Evolutionary conservation across 139 green algal species (phyloP).

Genomic region (Chlamydomonas schloesseri): DNA sequence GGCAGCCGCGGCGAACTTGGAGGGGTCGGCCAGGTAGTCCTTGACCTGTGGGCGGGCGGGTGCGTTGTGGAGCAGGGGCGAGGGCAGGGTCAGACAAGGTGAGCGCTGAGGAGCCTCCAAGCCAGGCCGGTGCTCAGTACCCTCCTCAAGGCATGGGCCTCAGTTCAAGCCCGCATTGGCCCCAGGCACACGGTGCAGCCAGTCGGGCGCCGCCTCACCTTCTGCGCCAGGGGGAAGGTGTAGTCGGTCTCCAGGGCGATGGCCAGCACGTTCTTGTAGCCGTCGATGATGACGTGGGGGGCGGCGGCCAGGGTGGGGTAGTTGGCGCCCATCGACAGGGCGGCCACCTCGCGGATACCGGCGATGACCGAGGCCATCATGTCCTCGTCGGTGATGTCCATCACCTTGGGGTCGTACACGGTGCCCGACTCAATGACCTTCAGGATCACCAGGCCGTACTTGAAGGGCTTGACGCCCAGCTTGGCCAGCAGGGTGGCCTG

Average conservation of each 20-base stretch:
- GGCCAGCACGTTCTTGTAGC: constrained; percentile 99
- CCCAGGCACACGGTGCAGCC: too few relatives aligned
- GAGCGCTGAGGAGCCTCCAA: too few relatives aligned
- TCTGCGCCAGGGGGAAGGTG: constrained; percentile 93
- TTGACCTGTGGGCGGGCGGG: constrained; percentile 80
- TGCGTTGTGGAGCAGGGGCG: too few relatives aligned
- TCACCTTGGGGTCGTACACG: constrained; percentile 90
- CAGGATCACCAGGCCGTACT: constrained; percentile 92
- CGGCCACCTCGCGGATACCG: constrained; percentile 89
- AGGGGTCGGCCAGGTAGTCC: constrained; percentile 90
- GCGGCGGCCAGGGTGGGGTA: constrained; percentile 93
- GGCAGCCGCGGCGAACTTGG: constrained; percentile 78
- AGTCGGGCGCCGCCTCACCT: too few relatives aligned
- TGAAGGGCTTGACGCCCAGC: constrained; percentile 99
- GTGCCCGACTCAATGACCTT: constrained; percentile 88
- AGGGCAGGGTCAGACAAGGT: too few relatives aligned
- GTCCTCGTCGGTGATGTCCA: constrained; percentile 97
- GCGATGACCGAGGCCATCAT: constrained; percentile 73
- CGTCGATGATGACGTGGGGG: constrained; percentile 96
- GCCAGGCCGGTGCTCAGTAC: background rate
- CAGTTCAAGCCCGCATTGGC: too few relatives aligned
- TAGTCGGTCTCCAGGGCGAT: constrained; percentile 94
- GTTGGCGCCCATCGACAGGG: constrained; percentile 84
- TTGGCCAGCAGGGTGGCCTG: constrained; percentile 98
- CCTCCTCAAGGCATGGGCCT: too few relatives aligned